These are phyloP conservation scores for Nymphaea thermarum DNA, from an alignment of 164 flowering plant species.

Conservation along the genomic window DNA sequence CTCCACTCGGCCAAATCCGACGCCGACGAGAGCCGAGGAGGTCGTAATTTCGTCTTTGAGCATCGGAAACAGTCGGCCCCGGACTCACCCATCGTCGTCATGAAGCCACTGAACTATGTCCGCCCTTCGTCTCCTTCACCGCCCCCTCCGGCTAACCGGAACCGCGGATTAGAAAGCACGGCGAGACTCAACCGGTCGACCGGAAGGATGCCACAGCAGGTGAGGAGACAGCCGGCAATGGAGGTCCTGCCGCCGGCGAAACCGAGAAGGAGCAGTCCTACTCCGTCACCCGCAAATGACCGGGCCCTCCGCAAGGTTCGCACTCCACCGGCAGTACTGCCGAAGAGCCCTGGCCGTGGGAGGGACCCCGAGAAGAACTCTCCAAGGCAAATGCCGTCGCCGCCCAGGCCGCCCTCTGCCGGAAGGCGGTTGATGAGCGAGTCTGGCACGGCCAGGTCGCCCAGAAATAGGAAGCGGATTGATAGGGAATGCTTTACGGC, in stretches of 20 bases:
- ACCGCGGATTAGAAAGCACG: slow-evolving; percentile 10
- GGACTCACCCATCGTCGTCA: slow-evolving; percentile 54
- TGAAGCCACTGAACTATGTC: slow-evolving; percentile 31
- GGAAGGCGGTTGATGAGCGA: background rate
- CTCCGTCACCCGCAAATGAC: background rate
- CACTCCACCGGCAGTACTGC: background rate
- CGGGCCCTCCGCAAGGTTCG: background rate
- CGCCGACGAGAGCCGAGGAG: background rate
- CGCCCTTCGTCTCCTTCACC: slow-evolving; percentile 4
- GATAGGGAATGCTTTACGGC: slow-evolving; percentile 10
- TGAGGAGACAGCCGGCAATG: slow-evolving; percentile 16
- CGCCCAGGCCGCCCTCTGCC: background rate
- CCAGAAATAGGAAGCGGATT: slow-evolving; percentile 28
- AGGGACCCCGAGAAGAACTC: background rate
- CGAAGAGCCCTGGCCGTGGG: background rate
- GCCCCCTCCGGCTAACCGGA: slow-evolving; percentile 7
- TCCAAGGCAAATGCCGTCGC: background rate
- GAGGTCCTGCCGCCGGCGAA: slow-evolving; percentile 20
- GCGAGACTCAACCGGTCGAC: background rate
- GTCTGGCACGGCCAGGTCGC: slow-evolving; percentile 16
- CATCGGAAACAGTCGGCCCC: slow-evolving; percentile 11
- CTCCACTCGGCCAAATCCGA: slow-evolving; percentile 30
- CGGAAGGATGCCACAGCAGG: background rate
- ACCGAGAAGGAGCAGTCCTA: slow-evolving; percentile 21
- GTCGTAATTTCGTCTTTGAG: slow-evolving; percentile 40